Base-by-base conservation (phyloP, 345 rosid genomes). In the thale cress (Arabidopsis thaliana) region DNA sequence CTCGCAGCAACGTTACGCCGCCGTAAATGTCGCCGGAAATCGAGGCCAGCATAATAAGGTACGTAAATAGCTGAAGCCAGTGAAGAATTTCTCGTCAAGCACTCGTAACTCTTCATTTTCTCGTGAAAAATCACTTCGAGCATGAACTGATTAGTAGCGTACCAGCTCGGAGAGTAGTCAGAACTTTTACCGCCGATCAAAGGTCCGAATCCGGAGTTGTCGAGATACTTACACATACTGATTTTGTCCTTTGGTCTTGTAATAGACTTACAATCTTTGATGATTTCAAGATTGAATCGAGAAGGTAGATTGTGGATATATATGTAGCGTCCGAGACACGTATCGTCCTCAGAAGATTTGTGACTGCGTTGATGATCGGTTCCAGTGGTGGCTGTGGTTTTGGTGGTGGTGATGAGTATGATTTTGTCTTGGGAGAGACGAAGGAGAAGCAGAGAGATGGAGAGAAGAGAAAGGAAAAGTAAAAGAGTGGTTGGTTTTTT, bases 31-130 rank as follows among this genome's bases (percentile, higher is more conserved):
- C 90, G 84, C 32, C 88, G 84, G 4, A 87, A 45, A 24, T 89
- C 86, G 0, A 87, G 78, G 10, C 94, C 94, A 3, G 88, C 71
- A 12, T 81, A 87, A 0, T 67, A 86, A 10, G 94, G 92, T 1
- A 89, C 16, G 20, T 75, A 87, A 64, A 87, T 6, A 30, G 84
- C 86, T 0, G 90, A 86, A n/a, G 90, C 94, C 8, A 78, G 8
- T 0, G 90, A 81, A 0, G 87, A 85, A 38, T 89, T 75, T 12
- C 48, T 78, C 1, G 91, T 89, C 34, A 87, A 77, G 33, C 91
- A 87, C 24, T 81, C 24, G 67, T 89, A 87, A 3, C 77, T 80
- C 79, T 82, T 82, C 83, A 89, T 84, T 59, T 83, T 75, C 51
- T 79, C 78, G 24, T 68, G 85, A n/a, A 89, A 87, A 6, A 89